Conservation (phyloP, 345 rosid genomes). For the Atalantia buxifolia region DNA sequence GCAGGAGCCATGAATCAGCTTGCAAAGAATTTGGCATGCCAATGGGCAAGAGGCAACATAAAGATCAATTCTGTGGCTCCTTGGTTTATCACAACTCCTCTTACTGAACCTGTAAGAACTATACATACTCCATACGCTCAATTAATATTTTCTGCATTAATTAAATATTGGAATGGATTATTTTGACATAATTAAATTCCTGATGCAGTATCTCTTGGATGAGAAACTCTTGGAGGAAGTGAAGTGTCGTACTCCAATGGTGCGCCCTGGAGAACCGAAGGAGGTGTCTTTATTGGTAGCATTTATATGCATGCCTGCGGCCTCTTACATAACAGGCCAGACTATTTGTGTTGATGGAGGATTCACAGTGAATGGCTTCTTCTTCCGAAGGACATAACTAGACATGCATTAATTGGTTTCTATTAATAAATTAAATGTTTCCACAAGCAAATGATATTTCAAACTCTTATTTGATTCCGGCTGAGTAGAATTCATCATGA, state of each 20-base stretch:
- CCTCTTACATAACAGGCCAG: conserved; percentile 68
- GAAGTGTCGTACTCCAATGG: too few relatives aligned
- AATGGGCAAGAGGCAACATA: conserved; percentile 61
- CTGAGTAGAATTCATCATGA: conserved; percentile 28
- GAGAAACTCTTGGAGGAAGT: too few relatives aligned
- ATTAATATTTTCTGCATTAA: too few relatives aligned
- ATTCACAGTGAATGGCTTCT: conserved; percentile 38
- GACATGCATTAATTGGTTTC: too few relatives aligned
- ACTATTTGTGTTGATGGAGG: conserved; percentile 57
- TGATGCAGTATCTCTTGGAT: too few relatives aligned
- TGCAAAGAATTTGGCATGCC: conserved; percentile 55
- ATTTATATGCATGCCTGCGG: conserved; percentile 42
- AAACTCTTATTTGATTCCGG: not conserved
- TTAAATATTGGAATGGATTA: too few relatives aligned
- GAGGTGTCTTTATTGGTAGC: not conserved
- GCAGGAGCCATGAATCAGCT: conserved; percentile 40
- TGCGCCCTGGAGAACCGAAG: too few relatives aligned
- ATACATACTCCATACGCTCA: too few relatives aligned
- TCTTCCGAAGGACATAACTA: not conserved
- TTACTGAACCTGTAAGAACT: not conserved
- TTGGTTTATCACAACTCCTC: conserved; percentile 6
- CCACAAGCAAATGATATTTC: too few relatives aligned
- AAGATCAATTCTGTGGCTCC: conserved; percentile 41
- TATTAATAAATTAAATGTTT: too few relatives aligned
- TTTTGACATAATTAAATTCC: too few relatives aligned